Evolutionary conservation across 371 early-diverging fungal genomes (phyloP).

Genomic region (Sporodiniella umbellata): DNA sequence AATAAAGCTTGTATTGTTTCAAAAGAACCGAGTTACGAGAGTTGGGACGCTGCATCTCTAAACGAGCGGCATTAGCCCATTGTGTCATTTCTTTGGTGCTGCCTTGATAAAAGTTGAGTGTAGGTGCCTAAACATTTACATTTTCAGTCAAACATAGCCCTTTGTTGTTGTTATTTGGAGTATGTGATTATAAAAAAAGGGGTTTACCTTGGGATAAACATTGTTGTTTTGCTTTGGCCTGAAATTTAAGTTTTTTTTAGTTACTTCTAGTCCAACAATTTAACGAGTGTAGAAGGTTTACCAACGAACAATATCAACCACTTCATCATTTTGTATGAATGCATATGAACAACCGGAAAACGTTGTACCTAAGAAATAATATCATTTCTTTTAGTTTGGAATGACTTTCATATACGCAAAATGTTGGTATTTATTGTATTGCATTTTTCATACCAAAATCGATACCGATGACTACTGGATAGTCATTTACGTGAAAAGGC

Average conservation of each 20-base stretch:
- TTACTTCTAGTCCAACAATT: no score
- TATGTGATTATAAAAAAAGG: no score
- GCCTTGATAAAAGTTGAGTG: conserved; percentile 47
- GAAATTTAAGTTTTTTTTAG: neutral
- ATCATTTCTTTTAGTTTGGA: no score
- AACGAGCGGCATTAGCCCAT: conserved; percentile 33
- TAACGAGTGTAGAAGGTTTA: conserved; percentile 23
- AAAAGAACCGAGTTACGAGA: conserved; percentile 35
- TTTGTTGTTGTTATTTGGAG: neutral
- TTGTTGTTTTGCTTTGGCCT: conserved; percentile 61
- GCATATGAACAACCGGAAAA: conserved; percentile 51
- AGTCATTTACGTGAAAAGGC: conserved; percentile 38
- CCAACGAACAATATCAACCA: conserved; percentile 59
- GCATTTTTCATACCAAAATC: conserved; percentile 42
- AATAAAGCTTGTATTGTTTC: conserved; percentile 46
- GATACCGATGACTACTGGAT: conserved; percentile 44
- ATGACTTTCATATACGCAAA: no score
- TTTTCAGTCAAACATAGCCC: no score
- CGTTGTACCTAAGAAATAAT: conserved; percentile 54
- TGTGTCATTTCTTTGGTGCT: conserved; percentile 46
- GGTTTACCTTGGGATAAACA: conserved; percentile 59
- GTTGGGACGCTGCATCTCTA: conserved; percentile 26
- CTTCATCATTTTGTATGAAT: conserved; percentile 55
- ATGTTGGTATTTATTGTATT: no score
- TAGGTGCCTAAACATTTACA: conserved; percentile 47